Conservation (phyloP, 768 basidiomycete genomes). For the Galerina sulciceps region DNA sequence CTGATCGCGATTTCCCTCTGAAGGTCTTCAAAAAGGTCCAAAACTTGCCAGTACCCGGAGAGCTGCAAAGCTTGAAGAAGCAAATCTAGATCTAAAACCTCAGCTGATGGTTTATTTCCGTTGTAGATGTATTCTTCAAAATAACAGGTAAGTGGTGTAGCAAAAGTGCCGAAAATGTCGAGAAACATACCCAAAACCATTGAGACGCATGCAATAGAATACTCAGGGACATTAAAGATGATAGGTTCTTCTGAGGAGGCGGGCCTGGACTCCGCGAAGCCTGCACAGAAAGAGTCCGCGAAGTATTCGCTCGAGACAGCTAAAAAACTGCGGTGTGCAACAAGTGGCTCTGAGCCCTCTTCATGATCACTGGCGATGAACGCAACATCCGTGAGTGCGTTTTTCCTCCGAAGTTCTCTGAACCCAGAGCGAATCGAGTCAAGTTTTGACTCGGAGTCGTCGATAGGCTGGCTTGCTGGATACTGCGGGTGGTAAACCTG, state of each 20-base stretch:
- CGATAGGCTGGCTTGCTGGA: conserved; percentile 2
- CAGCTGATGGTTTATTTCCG: conserved; percentile 11
- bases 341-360: conserved; percentile 19
- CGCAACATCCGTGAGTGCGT: conserved; percentile 38
- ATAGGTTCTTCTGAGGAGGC: conserved; percentile 20
- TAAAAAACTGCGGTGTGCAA: conserved; percentile 45
- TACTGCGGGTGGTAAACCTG: conserved; percentile 27
- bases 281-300: conserved; percentile 29
- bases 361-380: conserved; percentile 30
- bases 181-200: conserved; percentile 31
- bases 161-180: background rate
- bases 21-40: conserved; percentile 25
- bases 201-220: conserved; percentile 26
- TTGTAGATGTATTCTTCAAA: conserved; percentile 38
- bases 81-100: conserved; percentile 7
- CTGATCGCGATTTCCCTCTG: conserved; percentile 31
- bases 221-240: background rate
- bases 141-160: background rate
- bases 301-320: conserved; percentile 38
- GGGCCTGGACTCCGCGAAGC: conserved; percentile 23
- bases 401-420: conserved; percentile 33
- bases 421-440: conserved; percentile 31
- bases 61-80: conserved; percentile 32
- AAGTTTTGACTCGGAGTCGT: conserved; percentile 8
- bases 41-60: conserved; percentile 29